Evolutionary conservation across 2,329 filamentous ascomycete genomes (phyloP), one percentile per base, ranked within the genome.

Genomic region (Talaromyces sp.): DNA sequence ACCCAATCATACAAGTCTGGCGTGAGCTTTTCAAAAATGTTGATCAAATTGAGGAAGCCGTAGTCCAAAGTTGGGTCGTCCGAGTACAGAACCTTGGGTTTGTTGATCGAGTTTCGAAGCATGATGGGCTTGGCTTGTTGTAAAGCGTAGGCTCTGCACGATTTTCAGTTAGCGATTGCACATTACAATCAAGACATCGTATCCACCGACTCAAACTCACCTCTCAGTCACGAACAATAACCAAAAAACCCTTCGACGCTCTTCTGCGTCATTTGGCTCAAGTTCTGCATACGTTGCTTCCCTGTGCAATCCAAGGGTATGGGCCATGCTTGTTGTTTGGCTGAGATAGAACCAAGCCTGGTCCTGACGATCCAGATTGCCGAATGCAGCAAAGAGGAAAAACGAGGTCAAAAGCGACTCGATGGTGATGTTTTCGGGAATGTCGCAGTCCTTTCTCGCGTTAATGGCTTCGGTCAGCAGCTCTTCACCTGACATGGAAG

Each of bases 271-370:
- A 19, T 84, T 73, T 4, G 77, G 75, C 15, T 61, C 67, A 36
- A 72, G 62, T 13, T 72, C 68, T 51, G 81, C 67, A 70, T 91
- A 92, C 1, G 72, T 74, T 1, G 72, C 68, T 64, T 81, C 78
- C 11, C 78, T 77, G 63, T 80, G 75, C 53, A 81, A 69, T 0
- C 72, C 72, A 32, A 81, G 67, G 0, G 75, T 74, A 57, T 79
- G 77, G 6, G 73, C 74, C 73, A 93, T 80, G 6, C 90, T 92
- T 1, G 86, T 88, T 6, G 89, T 88, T 74, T 95, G 90, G 28
- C 90, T 86, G 10, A 93, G 78, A 71, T 91, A 86, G 70, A 87
- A 92, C 90, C 90, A 93, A 1, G 89, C 90, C 72, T 87, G 87
- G 64, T 89, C 86, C 71, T 92, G 88, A 71, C 87, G 81, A 64